Conservation (phyloP, 129 eudicot species). For the Flaveria brownii region DNA sequence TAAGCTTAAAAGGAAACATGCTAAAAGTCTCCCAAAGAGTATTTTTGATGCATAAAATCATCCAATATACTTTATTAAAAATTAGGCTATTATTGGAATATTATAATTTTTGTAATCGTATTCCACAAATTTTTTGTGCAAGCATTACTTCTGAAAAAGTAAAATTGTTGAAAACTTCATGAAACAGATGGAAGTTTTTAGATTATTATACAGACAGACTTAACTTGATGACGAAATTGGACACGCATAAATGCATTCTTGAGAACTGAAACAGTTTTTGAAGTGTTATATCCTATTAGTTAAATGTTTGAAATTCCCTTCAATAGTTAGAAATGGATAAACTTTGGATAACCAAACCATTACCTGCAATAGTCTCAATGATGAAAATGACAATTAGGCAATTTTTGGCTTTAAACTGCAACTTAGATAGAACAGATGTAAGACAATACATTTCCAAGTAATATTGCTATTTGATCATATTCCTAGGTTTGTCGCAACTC, state of each 20-base stretch:
- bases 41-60: not conserved
- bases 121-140: not conserved
- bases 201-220: not conserved
- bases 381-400: slow-evolving; percentile 17
- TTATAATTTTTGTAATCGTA: not conserved
- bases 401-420: not conserved
- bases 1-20: not conserved
- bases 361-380: not conserved
- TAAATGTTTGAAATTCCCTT: slow-evolving; percentile 5
- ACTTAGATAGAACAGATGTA: slow-evolving; percentile 1
- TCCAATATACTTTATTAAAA: not conserved
- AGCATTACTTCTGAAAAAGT: not conserved
- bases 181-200: not conserved
- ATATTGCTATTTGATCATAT: not conserved
- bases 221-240: not conserved
- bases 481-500: not conserved
- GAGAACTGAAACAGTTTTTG: not conserved
- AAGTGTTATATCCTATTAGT: not conserved
- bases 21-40: not conserved
- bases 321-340: not conserved
- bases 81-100: not conserved
- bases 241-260: not conserved
- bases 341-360: not conserved
- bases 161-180: not conserved
- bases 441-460: slow-evolving; percentile 8